Percentiles rank a stretch among this genome's conserved stretches.
phyloP scores from a whole-genome alignment of 2,329 filamentous ascomycete species.

The Kalaharituber pfeilii region DNA sequence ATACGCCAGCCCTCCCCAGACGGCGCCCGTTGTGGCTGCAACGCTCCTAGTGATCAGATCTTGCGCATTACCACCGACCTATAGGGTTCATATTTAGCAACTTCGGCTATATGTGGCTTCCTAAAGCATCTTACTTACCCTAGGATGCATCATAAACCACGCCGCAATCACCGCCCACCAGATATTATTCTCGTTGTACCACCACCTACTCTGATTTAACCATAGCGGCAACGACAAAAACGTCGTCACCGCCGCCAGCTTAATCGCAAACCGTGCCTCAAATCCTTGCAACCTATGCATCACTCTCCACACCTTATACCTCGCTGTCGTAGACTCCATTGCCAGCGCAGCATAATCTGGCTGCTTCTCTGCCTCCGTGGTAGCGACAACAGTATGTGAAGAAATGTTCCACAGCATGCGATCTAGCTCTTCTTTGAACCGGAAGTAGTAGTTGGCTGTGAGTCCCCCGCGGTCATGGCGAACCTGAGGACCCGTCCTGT shows the following conservation, averaged over 20 bases:
- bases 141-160: constrained; percentile 39
- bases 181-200: constrained; percentile 39
- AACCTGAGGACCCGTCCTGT: constrained; percentile 40
- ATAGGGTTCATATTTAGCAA: too few relatives aligned
- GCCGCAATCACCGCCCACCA: constrained; percentile 44
- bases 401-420: constrained; percentile 28
- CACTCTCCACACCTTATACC: constrained; percentile 35
- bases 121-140: too few relatives aligned
- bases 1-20: constrained; percentile 39
- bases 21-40: constrained; percentile 35
- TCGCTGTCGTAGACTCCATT: constrained; percentile 27
- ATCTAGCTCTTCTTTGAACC: constrained; percentile 28
- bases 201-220: constrained; percentile 30
- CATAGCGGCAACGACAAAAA: constrained; percentile 39
- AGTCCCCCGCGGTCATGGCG: constrained; percentile 42
- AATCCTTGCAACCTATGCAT: constrained; percentile 40
- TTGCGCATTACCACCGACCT: constrained; percentile 37
- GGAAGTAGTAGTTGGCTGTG: constrained; percentile 35
- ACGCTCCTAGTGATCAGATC: constrained; percentile 38
- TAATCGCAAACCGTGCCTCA: constrained; percentile 41
- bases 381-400: neutral
- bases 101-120: neutral
- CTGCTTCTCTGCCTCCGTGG: constrained; percentile 6
- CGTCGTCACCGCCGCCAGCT: constrained; percentile 36
- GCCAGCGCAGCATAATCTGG: constrained; percentile 20